Evolutionary conservation across 148 eudicot species (phyloP).

Genomic region (Silene uniflora): DNA sequence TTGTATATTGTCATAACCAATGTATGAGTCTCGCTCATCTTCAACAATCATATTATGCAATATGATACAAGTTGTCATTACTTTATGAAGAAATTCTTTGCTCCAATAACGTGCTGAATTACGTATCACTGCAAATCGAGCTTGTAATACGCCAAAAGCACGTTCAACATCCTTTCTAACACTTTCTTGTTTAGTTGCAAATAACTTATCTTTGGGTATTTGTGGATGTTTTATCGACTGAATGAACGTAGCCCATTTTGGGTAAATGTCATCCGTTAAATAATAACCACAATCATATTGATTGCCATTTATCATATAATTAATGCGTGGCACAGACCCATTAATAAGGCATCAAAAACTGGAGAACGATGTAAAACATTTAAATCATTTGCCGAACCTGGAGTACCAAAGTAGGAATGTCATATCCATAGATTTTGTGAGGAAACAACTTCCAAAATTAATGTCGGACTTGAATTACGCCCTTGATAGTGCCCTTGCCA

Average conservation of each 20-base stretch:
- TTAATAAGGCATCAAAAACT: neutral
- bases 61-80: no score
- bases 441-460: neutral
- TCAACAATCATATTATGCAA: no score
- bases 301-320: neutral
- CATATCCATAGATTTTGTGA: neutral
- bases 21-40: no score
- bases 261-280: neutral
- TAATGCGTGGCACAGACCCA: no score
- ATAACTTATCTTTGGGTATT: slow-evolving; percentile 5
- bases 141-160: neutral
- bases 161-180: slow-evolving; percentile 6
- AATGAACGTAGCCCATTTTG: slow-evolving; percentile 4
- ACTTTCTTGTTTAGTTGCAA: slow-evolving; percentile 1
- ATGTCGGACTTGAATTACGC: neutral
- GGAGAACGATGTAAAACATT: neutral
- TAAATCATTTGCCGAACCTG: neutral
- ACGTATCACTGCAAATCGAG: no score
- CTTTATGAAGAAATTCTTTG: no score
- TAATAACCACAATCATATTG: neutral
- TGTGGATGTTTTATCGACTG: neutral
- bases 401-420: neutral
- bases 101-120: no score
- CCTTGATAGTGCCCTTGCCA: neutral
- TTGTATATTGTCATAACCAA: neutral